Evolutionary conservation across 306 rosid species (phyloP).

Genomic region (Corylus avellana): DNA sequence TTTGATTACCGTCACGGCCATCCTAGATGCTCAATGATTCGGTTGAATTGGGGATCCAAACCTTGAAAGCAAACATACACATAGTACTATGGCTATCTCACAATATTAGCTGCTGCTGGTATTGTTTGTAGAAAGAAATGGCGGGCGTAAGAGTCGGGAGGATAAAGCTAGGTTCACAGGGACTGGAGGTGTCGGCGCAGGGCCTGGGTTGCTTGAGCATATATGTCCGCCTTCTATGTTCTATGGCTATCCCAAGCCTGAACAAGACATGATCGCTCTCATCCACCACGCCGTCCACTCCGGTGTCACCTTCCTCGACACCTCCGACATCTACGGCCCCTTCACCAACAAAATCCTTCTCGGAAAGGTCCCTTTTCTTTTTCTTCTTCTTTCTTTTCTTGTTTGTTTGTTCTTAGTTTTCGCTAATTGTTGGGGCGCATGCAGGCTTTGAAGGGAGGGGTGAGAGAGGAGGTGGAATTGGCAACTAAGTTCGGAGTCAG

Average conservation of each 20-base stretch:
- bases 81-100: no score
- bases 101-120: not conserved
- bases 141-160: not conserved
- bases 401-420: not conserved
- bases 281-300: conserved; percentile 53
- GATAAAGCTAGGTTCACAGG: conserved; percentile 44
- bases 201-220: conserved; percentile 68
- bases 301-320: conserved; percentile 70
- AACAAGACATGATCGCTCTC: conserved; percentile 55
- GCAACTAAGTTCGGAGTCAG: conserved; percentile 57
- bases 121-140: not conserved
- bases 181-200: conserved; percentile 48
- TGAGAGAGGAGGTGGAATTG: conserved; percentile 48
- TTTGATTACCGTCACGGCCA: no score
- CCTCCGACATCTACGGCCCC: conserved; percentile 58
- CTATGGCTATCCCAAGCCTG: conserved; percentile 64
- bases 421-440: not conserved
- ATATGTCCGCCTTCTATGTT: conserved; percentile 55
- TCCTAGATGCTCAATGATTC: no score
- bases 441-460: conserved; percentile 45
- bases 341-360: conserved; percentile 51
- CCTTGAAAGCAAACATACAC: no score
- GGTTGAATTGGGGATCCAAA: no score
- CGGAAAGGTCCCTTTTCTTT: conserved; percentile 28
- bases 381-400: not conserved